These are phyloP conservation scores for Rhodotorula sp. DNA, from an alignment of 1,284 basidiomycete genomes.

Conservation along the genomic window DNA sequence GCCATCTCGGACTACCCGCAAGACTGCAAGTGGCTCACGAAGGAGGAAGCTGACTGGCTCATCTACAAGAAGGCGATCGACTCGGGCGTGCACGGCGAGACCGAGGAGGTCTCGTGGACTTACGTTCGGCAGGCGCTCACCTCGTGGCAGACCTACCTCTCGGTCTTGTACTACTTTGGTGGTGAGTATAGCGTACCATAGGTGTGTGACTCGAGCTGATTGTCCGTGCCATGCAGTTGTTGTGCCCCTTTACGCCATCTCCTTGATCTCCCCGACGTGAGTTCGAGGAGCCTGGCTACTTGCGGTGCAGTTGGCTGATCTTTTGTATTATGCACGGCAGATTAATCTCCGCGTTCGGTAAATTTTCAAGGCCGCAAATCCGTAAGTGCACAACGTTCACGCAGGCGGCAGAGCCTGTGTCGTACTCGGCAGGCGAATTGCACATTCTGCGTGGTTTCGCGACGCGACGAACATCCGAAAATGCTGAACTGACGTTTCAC, in stretches of 20 bases:
- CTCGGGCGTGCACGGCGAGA: constrained; percentile 34
- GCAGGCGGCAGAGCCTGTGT: no score
- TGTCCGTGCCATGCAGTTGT: background rate
- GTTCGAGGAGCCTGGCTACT: no score
- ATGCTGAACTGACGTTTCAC: background rate
- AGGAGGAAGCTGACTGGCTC: constrained; percentile 61
- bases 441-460: no score
- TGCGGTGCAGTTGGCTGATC: no score
- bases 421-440: no score
- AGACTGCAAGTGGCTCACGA: constrained; percentile 59
- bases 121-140: constrained; percentile 58
- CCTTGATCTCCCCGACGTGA: constrained; percentile 45
- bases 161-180: constrained; percentile 55
- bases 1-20: constrained; percentile 55
- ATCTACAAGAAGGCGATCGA: constrained; percentile 62
- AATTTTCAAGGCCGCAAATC: constrained; percentile 37
- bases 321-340: background rate
- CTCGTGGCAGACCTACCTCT: constrained; percentile 67
- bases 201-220: background rate
- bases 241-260: constrained; percentile 57
- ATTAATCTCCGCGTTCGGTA: constrained; percentile 53
- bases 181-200: no score
- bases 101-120: constrained; percentile 30
- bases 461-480: no score
- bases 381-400: constrained; percentile 41